A percentile compares a stretch with the other conserved stretches of the same genome.
phyloP scores from a whole-genome alignment of 1,284 basidiomycete genomes.

The Ustilago lituana region DNA sequence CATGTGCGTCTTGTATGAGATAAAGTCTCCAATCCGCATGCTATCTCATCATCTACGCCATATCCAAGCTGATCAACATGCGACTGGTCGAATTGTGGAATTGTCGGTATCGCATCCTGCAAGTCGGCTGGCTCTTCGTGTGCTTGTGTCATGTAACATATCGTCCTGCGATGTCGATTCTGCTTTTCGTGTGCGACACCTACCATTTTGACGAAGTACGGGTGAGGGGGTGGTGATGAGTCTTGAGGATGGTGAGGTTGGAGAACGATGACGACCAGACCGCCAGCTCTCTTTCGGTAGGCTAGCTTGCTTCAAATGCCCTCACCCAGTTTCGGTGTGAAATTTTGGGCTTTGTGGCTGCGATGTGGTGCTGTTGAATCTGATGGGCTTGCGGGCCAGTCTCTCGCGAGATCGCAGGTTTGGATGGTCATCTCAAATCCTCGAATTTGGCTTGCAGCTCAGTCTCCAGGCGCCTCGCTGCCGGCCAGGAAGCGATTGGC shows the following conservation, averaged over 20 bases:
- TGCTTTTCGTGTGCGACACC: constrained; percentile 12
- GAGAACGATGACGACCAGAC: constrained; percentile 24
- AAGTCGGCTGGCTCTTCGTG: not conserved
- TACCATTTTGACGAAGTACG: constrained; percentile 46
- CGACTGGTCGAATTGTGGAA: too few relatives aligned
- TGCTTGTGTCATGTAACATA: not conserved
- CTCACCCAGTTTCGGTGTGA: not conserved
- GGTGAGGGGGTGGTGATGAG: constrained; percentile 20
- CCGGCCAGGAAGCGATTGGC: too few relatives aligned
- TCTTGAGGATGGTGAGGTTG: constrained; percentile 35
- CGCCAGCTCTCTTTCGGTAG: not conserved
- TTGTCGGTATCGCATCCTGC: too few relatives aligned
- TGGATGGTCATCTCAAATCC: not conserved
- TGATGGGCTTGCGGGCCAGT: not conserved
- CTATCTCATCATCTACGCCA: too few relatives aligned
- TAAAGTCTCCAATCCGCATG: too few relatives aligned
- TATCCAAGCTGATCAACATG: too few relatives aligned
- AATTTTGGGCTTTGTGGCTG: constrained; percentile 13
- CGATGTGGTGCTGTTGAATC: not conserved
- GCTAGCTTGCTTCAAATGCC: not conserved
- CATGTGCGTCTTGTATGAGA: too few relatives aligned
- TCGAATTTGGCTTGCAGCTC: constrained; percentile 10
- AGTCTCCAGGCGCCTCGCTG: not conserved
- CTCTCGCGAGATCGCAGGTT: too few relatives aligned
- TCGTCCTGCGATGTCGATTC: too few relatives aligned